A percentile compares a stretch with the other conserved stretches of the same genome.
Conservation (phyloP, 441 rosid species). For the Kokia cookei region DNA sequence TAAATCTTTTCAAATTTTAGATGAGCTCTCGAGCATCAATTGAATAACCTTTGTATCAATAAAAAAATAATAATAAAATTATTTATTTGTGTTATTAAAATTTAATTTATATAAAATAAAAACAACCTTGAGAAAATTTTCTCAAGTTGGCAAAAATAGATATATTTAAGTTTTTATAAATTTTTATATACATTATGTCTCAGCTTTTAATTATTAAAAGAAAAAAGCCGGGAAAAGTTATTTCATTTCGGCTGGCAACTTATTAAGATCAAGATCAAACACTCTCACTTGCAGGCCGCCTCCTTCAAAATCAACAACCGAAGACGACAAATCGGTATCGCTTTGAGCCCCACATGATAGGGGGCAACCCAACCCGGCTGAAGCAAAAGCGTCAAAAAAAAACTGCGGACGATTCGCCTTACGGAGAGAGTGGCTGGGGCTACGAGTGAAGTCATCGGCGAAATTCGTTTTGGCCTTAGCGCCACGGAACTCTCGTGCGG, state of each 20-base stretch:
- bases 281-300: conserved; percentile 13
- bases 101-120: too few relatives aligned
- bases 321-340: conserved; percentile 55
- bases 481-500: conserved; percentile 65
- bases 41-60: too few relatives aligned
- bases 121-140: too few relatives aligned
- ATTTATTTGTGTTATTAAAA: too few relatives aligned
- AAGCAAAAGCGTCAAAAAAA: conserved; percentile 38
- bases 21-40: too few relatives aligned
- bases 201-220: too few relatives aligned
- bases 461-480: conserved; percentile 58
- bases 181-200: too few relatives aligned
- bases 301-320: conserved; percentile 49
- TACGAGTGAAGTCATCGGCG: conserved; percentile 26
- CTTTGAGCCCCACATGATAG: conserved; percentile 33
- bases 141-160: too few relatives aligned
- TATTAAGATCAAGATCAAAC: conserved; percentile 55
- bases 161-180: too few relatives aligned
- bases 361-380: conserved; percentile 6
- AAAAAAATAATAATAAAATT: too few relatives aligned
- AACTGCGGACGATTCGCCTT: conserved; percentile 27
- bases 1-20: too few relatives aligned
- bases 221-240: conserved; percentile 8
- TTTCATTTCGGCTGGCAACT: conserved; percentile 35
- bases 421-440: conserved; percentile 42